Base-by-base conservation (phyloP, 2,329 filamentous ascomycete genomes). In the Fusarium sp. region DNA sequence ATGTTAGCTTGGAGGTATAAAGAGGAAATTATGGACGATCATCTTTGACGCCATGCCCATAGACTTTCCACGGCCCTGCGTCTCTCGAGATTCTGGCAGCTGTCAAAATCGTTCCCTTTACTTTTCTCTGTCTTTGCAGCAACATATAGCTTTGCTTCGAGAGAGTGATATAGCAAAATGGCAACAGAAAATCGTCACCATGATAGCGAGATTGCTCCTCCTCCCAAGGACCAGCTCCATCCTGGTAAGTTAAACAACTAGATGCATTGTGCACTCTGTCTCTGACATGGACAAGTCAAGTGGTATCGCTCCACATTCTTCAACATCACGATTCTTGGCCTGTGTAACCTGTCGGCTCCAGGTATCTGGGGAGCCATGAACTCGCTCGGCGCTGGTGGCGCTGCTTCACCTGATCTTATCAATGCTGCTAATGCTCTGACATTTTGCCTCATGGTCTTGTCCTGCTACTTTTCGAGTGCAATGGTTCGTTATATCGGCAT, bases 321-420 rank as follows among this genome's bases (percentile, higher is more conserved):
- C 77, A 91, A 92, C 75, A 87, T 89, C 47, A 83, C 87, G 29
- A 84, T 92, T 35, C 82, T 92, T 2, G 89, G 89, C 0, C 73
- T 91, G 9, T 90, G 87, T 74, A 90, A 89, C 69, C 84, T 92
- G 59, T 79, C 86, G 2, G 88, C 88, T 0, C 89, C 88, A 0
- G 89, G 89, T 1, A 88, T 91, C 58, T 91, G 88, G 88, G 83
- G 81, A 11, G 88, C 87, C 8, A 89, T 91, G 88, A 91, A 91
- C 75, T 87, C 83, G 0, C 81, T 92, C 1, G 89, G 89, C 9
- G 89, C 87, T 1, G 89, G 89, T 44, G 89, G 89, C 4, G 80
- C 84, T 27, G 80, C 86, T 61, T 80, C 81, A 9, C 89, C 89
- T 0, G 82, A 86, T 66, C 79, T 91, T 2, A 85, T 92, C 45